phyloP scores from a whole-genome alignment of 306 rosid species.

The Chamaecrista fasciculata region DNA sequence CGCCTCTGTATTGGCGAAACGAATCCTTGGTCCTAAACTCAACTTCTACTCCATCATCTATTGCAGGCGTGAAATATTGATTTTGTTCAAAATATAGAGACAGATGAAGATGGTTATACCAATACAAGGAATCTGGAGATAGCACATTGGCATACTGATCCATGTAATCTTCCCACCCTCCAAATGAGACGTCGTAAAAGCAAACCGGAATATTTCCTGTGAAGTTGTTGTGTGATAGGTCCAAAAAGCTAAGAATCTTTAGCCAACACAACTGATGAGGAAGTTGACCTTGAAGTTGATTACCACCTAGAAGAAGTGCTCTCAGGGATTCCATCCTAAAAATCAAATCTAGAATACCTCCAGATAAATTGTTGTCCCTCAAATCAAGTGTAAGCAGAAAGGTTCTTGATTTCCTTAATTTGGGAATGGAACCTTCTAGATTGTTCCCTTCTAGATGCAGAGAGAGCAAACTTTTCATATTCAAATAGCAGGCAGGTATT shows the following conservation, averaged over 20 bases:
- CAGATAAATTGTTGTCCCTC: background rate
- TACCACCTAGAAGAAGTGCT: background rate
- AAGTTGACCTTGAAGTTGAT: background rate
- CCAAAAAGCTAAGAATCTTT: background rate
- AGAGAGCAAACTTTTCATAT: background rate
- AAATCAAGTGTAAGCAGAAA: background rate
- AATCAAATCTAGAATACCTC: background rate
- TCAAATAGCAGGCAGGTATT: background rate
- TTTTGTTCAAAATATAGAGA: background rate
- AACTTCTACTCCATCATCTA: background rate
- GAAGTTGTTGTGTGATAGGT: background rate
- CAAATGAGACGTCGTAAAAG: background rate
- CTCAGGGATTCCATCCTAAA: rapidly evolving
- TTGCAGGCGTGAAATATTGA: background rate
- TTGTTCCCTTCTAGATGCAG: background rate
- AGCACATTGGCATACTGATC: no score
- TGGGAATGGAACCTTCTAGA: background rate
- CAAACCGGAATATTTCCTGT: background rate
- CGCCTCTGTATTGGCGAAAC: background rate
- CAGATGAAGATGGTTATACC: background rate
- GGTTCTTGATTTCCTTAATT: background rate
- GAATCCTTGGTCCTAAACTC: background rate
- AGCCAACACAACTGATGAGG: background rate
- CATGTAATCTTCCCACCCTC: background rate
- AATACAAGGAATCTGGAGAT: background rate